Evolutionary conservation across 2,329 filamentous ascomycete species (phyloP).

Genomic region (Colletotrichum gloeosporioides): DNA sequence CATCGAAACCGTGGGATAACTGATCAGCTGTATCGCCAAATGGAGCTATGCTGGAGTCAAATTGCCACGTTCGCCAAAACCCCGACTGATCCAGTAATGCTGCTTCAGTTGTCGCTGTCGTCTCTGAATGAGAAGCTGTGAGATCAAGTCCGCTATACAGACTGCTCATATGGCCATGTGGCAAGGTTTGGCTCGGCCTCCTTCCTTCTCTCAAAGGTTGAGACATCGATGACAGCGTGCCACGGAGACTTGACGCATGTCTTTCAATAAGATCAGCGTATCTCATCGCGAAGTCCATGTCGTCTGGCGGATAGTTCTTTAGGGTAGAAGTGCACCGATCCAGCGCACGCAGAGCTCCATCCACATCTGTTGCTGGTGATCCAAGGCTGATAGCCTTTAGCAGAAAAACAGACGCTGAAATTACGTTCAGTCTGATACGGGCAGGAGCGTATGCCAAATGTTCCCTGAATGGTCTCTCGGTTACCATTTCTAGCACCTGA

Average conservation of each 20-base stretch:
- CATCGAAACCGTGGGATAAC: not conserved
- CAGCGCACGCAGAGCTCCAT: constrained; percentile 12
- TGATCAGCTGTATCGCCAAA: not conserved
- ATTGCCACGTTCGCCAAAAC: not conserved
- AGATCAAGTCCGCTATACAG: not conserved
- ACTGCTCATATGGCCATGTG: not conserved
- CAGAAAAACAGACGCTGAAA: constrained; percentile 26
- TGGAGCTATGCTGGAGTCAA: constrained; percentile 4
- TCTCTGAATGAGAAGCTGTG: not conserved
- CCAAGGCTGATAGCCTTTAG: constrained; percentile 25
- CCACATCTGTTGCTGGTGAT: constrained; percentile 20
- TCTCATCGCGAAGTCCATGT: constrained; percentile 28
- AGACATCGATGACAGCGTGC: not conserved
- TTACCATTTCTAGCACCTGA: constrained; percentile 21
- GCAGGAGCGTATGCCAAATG: constrained; percentile 24
- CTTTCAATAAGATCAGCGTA: constrained; percentile 27
- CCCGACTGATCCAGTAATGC: not conserved
- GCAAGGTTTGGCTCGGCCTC: not conserved
- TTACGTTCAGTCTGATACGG: constrained; percentile 24
- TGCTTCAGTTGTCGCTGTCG: not conserved
- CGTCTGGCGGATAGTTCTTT: constrained; percentile 19
- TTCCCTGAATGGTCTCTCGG: constrained; percentile 9
- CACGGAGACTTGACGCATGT: constrained; percentile 12
- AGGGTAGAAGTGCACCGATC: constrained; percentile 24
- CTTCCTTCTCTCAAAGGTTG: not conserved